phyloP scores from a whole-genome alignment of 2,329 filamentous ascomycete species.

The Ophiobolus disseminans region DNA sequence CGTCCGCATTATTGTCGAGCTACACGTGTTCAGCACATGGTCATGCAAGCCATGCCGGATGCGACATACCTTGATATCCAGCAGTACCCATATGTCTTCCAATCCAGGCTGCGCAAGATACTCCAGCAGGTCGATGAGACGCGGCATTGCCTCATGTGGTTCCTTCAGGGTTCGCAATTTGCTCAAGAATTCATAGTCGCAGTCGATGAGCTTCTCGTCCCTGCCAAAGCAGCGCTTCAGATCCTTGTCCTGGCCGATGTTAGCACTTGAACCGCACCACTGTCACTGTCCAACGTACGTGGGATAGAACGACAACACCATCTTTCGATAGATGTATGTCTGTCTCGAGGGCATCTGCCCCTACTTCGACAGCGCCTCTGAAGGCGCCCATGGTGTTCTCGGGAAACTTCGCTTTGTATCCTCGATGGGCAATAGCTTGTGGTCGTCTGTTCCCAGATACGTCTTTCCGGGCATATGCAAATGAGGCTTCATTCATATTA shows the following conservation, averaged over 20 bases:
- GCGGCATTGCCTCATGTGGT: conserved; percentile 75
- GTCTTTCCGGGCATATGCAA: conserved; percentile 45
- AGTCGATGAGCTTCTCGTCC: conserved; percentile 75
- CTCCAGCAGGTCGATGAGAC: conserved; percentile 74
- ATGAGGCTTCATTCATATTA: conserved; percentile 33
- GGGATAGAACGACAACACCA: conserved; percentile 82
- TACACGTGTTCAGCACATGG: conserved; percentile 39
- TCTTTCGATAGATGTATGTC: conserved; percentile 86
- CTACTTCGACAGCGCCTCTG: conserved; percentile 72
- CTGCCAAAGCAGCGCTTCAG: conserved; percentile 83
- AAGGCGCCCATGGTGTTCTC: conserved; percentile 90
- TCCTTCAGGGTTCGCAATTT: conserved; percentile 70
- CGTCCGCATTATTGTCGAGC: conserved; percentile 72
- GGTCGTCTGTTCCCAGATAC: conserved; percentile 58
- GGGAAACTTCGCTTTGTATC: conserved; percentile 77
- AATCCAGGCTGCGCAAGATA: conserved; percentile 71
- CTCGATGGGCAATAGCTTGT: conserved; percentile 79
- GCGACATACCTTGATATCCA: conserved; percentile 80
- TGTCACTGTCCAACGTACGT: conserved; percentile 60
- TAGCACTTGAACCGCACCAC: conserved; percentile 1
- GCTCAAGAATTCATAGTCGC: conserved; percentile 76
- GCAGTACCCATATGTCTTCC: conserved; percentile 77
- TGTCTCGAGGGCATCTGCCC: conserved; percentile 84
- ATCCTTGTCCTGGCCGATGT: conserved; percentile 67
- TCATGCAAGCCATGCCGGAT: neutral